phyloP scores from a whole-genome alignment of 257 asterid species.

The Capsicum rhomboideum region DNA sequence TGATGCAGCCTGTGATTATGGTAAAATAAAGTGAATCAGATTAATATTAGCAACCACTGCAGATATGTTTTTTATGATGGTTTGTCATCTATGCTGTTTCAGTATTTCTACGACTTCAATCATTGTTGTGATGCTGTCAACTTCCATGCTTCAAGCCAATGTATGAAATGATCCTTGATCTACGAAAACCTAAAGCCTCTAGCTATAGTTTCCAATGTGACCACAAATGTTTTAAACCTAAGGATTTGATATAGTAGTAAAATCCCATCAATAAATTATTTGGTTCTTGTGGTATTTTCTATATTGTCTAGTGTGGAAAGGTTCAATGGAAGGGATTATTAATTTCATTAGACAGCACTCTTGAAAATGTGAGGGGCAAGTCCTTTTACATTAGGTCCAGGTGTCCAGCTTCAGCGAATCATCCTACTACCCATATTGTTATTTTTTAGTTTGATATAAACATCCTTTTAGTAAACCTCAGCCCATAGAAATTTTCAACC shows the following conservation, averaged over 20 bases:
- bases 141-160: not conserved
- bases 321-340: not conserved
- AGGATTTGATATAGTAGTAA: not conserved
- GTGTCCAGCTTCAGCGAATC: not conserved
- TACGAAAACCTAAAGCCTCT: not conserved
- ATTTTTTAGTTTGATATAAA: not conserved
- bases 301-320: not conserved
- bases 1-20: not conserved
- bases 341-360: not conserved
- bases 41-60: not conserved
- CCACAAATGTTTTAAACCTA: not conserved
- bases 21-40: not conserved
- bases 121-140: not conserved
- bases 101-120: not conserved
- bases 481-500: not conserved
- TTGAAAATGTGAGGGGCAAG: not conserved
- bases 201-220: not conserved
- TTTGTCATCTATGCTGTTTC: not conserved
- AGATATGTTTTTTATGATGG: not conserved
- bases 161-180: not conserved
- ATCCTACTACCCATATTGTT: not conserved
- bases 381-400: not conserved
- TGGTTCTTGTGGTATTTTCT: not conserved
- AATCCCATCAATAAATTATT: not conserved
- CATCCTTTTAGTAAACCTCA: not conserved